Base-by-base conservation (phyloP, 257 asterid species). In the Penstemon newberryi region DNA sequence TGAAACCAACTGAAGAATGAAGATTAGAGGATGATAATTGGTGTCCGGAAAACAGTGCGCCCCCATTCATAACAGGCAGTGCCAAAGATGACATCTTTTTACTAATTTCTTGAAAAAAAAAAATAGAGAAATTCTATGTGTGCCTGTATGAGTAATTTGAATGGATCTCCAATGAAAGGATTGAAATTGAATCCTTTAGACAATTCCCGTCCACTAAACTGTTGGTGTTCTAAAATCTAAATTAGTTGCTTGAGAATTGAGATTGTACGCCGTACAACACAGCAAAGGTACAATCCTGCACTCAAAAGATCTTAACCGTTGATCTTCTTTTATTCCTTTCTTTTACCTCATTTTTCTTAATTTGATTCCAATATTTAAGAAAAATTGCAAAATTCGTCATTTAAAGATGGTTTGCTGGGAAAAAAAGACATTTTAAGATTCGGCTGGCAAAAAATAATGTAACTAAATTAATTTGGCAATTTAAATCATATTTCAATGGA, bases 41-140 rank as follows among this genome's bases (percentile, higher is more conserved):
- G 38, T 69, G 71, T 6, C 77, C 52, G 37, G 84, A 64, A 13
- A 79, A 65, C 55, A 65, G 57, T 15, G 71, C 40, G 58, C 75
- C 78, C 43, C 81, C 81, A 44, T 80, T 70, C 58, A 66, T 60
- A 65, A 77, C 61, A 60, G 80, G 86, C 66, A 70, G 53, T 9
- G 85, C 15, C 44, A 82, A 75, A 70, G 80, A 80, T 70, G 53
- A 56, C 90, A 86, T 90, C 38, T 68, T 74, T 63, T 18, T 65
- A 4, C 54, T 25, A 42, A 69, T 5, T 60, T 53, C 52, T 53
- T 19, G 46, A 56, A 56, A 63, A 43, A 25, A 25, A 25, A 25
- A 1, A 25, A 25, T 15, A 15, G 18, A 15, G 18, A 25, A 25
- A 25, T 37, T 15, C 45, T 55, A n/a, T 40, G 36, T 40, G 46